Evolutionary conservation across 2,329 filamentous ascomycete species (phyloP).

Genomic region (Colletotrichum limetticola): DNA sequence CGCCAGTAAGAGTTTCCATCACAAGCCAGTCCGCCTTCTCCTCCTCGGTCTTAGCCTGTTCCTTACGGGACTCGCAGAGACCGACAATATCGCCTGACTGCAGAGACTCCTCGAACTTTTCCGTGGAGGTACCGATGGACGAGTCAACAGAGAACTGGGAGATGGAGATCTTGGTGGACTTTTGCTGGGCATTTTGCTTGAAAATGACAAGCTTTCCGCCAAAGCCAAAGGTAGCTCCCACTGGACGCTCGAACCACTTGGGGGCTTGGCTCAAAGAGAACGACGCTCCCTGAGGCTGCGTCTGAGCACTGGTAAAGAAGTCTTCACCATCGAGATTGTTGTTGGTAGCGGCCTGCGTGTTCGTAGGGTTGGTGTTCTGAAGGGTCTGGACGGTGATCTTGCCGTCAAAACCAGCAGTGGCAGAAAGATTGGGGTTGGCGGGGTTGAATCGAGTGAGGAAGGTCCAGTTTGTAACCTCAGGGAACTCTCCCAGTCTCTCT

Average conservation of each 20-base stretch:
- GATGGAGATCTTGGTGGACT: constrained; percentile 82
- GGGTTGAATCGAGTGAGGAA: constrained; percentile 97
- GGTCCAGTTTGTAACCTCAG: constrained; percentile 99
- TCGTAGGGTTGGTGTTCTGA: constrained; percentile 88
- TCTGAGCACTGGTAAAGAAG: constrained; percentile 95
- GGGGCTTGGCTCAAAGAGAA: constrained; percentile 90
- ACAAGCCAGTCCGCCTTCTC: constrained; percentile 98
- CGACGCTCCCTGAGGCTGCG: constrained; percentile 87
- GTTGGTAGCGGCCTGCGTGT: constrained; percentile 74
- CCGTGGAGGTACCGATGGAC: constrained; percentile 83
- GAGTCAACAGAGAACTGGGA: constrained; percentile 91
- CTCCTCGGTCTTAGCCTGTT: constrained; percentile 81
- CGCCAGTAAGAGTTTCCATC: constrained; percentile 86
- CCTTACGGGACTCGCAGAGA: constrained; percentile 84
- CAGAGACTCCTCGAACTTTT: constrained; percentile 87
- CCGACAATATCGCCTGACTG: constrained; percentile 79
- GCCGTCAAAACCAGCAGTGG: constrained; percentile 96
- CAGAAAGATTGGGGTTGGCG: constrained; percentile 89
- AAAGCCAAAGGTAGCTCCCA: constrained; percentile 92
- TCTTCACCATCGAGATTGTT: constrained; percentile 87
- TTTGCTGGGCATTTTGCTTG: constrained; percentile 65
- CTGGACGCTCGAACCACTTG: constrained; percentile 88
- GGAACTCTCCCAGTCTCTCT: constrained; percentile 88
- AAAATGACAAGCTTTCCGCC: constrained; percentile 91
- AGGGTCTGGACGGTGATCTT: constrained; percentile 94